These are phyloP conservation scores for Clonostachys rosea DNA, from an alignment of 2,329 filamentous ascomycete genomes.

Conservation along the genomic window DNA sequence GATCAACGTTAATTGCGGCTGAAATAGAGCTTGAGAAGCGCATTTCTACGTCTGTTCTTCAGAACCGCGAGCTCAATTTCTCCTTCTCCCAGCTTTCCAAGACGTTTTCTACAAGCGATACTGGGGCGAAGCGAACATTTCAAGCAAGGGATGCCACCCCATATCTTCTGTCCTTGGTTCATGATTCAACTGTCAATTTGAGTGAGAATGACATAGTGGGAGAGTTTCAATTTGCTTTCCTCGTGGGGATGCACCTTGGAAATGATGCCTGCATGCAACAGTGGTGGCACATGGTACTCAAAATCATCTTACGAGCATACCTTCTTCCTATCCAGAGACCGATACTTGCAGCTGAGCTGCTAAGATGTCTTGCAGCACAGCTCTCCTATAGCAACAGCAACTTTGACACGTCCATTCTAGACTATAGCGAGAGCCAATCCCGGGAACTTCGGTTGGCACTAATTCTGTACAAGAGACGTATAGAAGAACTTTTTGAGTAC, in stretches of 20 bases:
- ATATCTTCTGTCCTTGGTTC: slow-evolving; percentile 36
- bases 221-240: slow-evolving; percentile 56
- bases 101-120: slow-evolving; percentile 31
- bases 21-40: slow-evolving; percentile 33
- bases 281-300: slow-evolving; percentile 53
- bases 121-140: slow-evolving; percentile 31
- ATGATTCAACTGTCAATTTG: slow-evolving; percentile 12
- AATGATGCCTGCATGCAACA: slow-evolving; percentile 58
- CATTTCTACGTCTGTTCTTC: slow-evolving; percentile 22
- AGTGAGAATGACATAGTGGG: slow-evolving; percentile 43
- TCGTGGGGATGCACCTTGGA: slow-evolving; percentile 52
- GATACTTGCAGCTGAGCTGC: slow-evolving; percentile 35
- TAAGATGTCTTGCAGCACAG: slow-evolving; percentile 49
- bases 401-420: slow-evolving; percentile 38
- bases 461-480: slow-evolving; percentile 47
- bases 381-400: slow-evolving; percentile 45
- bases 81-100: slow-evolving; percentile 35
- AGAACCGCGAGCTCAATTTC: slow-evolving; percentile 38
- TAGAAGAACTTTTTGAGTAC: slow-evolving; percentile 39
- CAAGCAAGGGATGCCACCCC: slow-evolving; percentile 42
- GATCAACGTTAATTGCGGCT: slow-evolving; percentile 28
- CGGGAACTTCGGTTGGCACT: slow-evolving; percentile 39
- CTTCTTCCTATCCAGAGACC: slow-evolving; percentile 36
- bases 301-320: slow-evolving; percentile 45
- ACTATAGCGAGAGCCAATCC: slow-evolving; percentile 21